phyloP scores from a whole-genome alignment of 208 protist species.

The Crithidia acanthocephali region DNA sequence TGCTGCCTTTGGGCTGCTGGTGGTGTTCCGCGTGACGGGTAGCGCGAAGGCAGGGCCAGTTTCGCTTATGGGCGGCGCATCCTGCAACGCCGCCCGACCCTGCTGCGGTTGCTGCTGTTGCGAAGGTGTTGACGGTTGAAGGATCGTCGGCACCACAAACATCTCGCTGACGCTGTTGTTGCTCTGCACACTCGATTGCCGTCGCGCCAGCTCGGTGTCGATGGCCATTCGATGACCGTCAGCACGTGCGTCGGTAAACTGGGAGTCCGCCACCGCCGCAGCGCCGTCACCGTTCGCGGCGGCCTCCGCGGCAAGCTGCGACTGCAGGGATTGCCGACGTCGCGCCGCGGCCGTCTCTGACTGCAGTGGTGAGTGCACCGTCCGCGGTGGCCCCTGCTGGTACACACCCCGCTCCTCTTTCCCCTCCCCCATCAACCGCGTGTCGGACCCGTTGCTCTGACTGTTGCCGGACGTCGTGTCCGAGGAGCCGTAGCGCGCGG shows the following conservation, averaged over 20 bases:
- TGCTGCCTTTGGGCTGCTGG: background rate
- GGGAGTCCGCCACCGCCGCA: background rate
- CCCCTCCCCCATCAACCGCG: background rate
- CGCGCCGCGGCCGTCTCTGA: background rate
- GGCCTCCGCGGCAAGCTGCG: background rate
- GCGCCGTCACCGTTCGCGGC: background rate
- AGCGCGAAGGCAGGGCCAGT: background rate
- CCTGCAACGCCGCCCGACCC: background rate
- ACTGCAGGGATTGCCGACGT: background rate
- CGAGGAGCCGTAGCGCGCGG: background rate
- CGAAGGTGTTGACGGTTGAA: background rate
- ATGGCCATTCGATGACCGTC: background rate
- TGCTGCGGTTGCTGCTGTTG: background rate
- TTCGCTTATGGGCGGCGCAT: background rate
- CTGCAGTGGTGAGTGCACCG: constrained; percentile 10
- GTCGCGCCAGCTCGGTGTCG: background rate
- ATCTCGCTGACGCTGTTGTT: constrained; percentile 7
- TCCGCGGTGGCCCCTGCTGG: background rate
- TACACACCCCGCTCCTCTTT: background rate
- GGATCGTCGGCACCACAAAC: background rate
- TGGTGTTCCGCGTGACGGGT: background rate
- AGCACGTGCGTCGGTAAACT: too few species aligned
- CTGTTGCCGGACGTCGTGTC: background rate
- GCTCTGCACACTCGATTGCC: background rate
- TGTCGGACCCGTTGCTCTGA: background rate